Base-by-base conservation (phyloP, 1,284 basidiomycete genomes). In the Mycena sp. region DNA sequence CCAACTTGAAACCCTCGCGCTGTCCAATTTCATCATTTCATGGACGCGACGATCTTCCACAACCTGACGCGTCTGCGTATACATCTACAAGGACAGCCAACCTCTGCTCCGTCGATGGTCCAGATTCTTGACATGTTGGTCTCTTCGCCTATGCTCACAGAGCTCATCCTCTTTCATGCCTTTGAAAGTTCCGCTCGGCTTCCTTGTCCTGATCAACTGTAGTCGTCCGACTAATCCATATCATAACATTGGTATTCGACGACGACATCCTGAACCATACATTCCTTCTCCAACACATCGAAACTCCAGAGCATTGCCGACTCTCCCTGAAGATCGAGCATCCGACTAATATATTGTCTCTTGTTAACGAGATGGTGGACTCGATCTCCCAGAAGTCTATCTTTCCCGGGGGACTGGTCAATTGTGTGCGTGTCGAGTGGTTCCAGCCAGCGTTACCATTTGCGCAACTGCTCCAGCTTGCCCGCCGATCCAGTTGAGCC, bases 61-160 rank as follows among this genome's bases (percentile, higher is more conserved):
- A 57, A 52, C 26, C 46, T 57, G 23, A 61, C 60, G 2, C 59
- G 50, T 29, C 60, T 61, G n/a, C 60, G 46, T 37, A 45, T 56
- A n/a, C 54, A 51, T 45, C 21, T 57, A 32, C 54, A 41, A 38
- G 43, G 32, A 35, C 32, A 40, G 43, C 23, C 37, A 17, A 19
- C 48, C 2, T 57, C 40, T 28, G 48, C 55, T 10, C 55, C 54
- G 21, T 63, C 55, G 9, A 57, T 62, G 54, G 17, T 29, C 23
- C 48, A 62, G 32, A 52, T 62, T 40, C 60, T 63, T n/a, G 44
- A 16, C n/a, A 63, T 63, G 48, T 37, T 63, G 12, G n/a, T 25
- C 16, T 57, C 44, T 19, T 62, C 61, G 2, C 54, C 61, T 25
- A 52, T 57, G 54, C 61, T 62, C 6, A 26, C 19, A 38, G 61